Percentiles rank a stretch among this genome's conserved stretches.
phyloP scores from a whole-genome alignment of 2,329 filamentous ascomycete species.

The Pseudopyrenochaeta lycopersici region DNA sequence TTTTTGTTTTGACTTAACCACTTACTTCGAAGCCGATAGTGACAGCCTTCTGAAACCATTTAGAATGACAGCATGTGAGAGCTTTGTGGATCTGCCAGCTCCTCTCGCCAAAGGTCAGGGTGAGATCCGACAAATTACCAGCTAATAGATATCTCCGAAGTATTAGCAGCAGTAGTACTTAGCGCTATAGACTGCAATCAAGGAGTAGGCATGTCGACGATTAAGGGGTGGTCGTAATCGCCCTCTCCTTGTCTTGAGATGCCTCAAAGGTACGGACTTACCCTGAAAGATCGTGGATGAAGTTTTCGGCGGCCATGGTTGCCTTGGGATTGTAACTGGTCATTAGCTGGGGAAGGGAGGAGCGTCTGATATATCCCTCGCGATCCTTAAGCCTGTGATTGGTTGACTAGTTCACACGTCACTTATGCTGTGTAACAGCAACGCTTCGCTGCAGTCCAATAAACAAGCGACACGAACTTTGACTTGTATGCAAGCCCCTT shows the following conservation, averaged over 20 bases:
- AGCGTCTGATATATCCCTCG: constrained; percentile 22
- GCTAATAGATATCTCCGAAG: constrained; percentile 10
- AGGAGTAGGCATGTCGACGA: not conserved
- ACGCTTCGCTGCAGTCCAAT: constrained; percentile 1
- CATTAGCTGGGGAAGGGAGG: constrained; percentile 1
- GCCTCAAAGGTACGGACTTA: constrained; percentile 2
- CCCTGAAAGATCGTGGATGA: constrained; percentile 9
- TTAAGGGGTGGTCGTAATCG: not conserved
- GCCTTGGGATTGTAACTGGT: constrained; percentile 3
- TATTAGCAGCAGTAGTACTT: constrained; percentile 1
- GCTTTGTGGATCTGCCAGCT: constrained; percentile 32
- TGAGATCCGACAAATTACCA: constrained; percentile 25
- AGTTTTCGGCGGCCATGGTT: constrained; percentile 11
- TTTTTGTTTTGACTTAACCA: too few relatives aligned
- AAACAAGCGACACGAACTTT: not conserved
- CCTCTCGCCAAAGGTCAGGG: constrained; percentile 24
- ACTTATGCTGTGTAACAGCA: constrained; percentile 1
- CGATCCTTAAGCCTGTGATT: too few relatives aligned
- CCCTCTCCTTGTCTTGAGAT: not conserved
- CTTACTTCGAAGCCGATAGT: constrained; percentile 23
- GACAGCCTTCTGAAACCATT: constrained; percentile 30
- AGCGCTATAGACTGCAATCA: not conserved
- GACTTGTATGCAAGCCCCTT: not conserved
- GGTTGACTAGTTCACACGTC: too few relatives aligned
- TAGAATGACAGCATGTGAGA: constrained; percentile 27